These are phyloP conservation scores for Pelargonium myrrhifolium DNA, from an alignment of 441 rosid species.

Conservation along the genomic window DNA sequence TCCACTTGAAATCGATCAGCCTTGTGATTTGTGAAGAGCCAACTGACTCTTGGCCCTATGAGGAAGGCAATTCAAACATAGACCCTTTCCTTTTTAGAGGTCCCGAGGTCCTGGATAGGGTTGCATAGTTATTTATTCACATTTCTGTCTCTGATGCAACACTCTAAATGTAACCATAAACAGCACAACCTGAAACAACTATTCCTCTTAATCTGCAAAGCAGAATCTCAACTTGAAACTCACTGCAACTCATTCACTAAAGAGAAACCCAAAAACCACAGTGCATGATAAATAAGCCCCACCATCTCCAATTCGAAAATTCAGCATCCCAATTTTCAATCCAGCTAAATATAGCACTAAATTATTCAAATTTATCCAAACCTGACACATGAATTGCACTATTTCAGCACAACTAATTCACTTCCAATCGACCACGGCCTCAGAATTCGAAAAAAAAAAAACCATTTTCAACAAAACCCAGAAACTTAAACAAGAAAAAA, in stretches of 20 bases:
- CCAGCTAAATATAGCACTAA: not conserved
- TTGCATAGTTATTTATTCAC: not conserved
- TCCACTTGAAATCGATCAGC: not conserved
- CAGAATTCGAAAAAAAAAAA: not conserved
- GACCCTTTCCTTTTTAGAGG: not conserved
- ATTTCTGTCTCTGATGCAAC: not conserved
- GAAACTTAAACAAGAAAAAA: not conserved
- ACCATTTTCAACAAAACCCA: not conserved
- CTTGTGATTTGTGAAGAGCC: too few species aligned
- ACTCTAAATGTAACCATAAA: not conserved
- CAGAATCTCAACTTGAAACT: not conserved
- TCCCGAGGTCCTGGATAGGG: not conserved
- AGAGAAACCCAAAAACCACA: not conserved
- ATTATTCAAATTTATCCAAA: not conserved
- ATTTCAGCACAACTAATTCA: too few species aligned
- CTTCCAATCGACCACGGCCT: not conserved
- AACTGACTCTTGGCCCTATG: not conserved
- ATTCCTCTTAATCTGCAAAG: not conserved
- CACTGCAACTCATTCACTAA: not conserved
- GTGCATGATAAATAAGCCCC: not conserved
- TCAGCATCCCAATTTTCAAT: not conserved
- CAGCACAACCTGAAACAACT: not conserved
- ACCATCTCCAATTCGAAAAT: not conserved
- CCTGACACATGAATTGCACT: too few species aligned
- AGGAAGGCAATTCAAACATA: not conserved